Evolutionary conservation across 257 asterid species (phyloP).

Genomic region (Echium plantagineum): DNA sequence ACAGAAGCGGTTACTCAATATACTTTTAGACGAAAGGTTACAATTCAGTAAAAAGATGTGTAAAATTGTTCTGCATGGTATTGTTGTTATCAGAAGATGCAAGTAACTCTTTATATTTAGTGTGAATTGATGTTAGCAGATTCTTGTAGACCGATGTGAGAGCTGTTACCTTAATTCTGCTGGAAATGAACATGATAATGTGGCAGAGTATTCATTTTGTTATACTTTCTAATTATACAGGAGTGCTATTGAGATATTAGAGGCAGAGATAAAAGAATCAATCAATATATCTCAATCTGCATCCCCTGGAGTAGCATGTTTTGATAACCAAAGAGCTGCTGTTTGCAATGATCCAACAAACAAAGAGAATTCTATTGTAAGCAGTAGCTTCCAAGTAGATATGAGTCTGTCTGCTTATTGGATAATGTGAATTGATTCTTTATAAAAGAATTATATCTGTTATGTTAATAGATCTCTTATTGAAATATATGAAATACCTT

Average conservation of each 20-base stretch:
- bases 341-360: conserved; percentile 19
- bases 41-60: background rate
- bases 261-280: conserved; percentile 52
- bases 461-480: background rate
- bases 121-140: background rate
- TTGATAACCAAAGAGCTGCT: conserved; percentile 31
- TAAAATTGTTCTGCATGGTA: background rate
- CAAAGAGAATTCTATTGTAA: conserved; percentile 37
- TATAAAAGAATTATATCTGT: no score
- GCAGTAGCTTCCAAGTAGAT: conserved; percentile 6
- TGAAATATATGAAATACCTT: background rate
- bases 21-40: background rate
- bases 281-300: conserved; percentile 19
- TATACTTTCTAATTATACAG: conserved; percentile 26
- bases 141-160: background rate
- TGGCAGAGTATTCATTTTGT: background rate
- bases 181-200: conserved; percentile 8
- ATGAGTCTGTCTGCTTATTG: conserved; percentile 3
- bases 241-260: conserved; percentile 81
- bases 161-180: conserved; percentile 3
- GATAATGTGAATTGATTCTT: background rate
- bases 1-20: background rate
- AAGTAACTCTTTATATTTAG: background rate
- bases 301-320: conserved; percentile 15
- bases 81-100: background rate